A percentile compares a stretch with the other conserved stretches of the same genome.
Conservation (phyloP, 2,329 filamentous ascomycete genomes). For the Mycosphaerella sp. region DNA sequence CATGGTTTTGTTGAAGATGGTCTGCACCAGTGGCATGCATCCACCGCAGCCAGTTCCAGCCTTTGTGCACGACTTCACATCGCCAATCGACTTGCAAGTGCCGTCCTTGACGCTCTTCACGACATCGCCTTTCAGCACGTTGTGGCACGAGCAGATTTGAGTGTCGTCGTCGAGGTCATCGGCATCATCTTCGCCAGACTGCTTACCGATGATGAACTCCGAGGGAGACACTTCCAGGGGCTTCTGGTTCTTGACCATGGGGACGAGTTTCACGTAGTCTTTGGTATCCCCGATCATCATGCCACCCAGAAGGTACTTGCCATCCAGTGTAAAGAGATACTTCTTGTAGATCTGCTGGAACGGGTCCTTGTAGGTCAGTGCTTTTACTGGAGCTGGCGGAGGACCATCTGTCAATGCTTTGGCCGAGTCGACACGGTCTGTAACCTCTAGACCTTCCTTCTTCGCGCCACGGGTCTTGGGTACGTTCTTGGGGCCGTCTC, state of each 20-base stretch:
- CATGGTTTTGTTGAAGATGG: conserved; percentile 88
- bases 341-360: conserved; percentile 90
- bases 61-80: conserved; percentile 86
- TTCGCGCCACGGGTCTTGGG: conserved; percentile 52
- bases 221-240: conserved; percentile 69
- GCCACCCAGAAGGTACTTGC: conserved; percentile 84
- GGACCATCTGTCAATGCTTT: conserved; percentile 52
- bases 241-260: conserved; percentile 80
- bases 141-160: conserved; percentile 89
- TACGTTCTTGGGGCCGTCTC: conserved; percentile 71
- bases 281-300: conserved; percentile 96
- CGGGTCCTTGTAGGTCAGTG: conserved; percentile 81
- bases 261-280: conserved; percentile 84
- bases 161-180: conserved; percentile 79
- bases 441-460: conserved; percentile 38
- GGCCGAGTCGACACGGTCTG: conserved; percentile 38
- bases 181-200: conserved; percentile 67
- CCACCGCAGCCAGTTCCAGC: conserved; percentile 86
- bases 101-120: conserved; percentile 67
- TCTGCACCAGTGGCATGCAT: conserved; percentile 80
- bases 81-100: conserved; percentile 71
- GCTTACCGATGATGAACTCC: conserved; percentile 76
- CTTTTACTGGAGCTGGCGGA: conserved; percentile 62
- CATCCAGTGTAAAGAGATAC: conserved; percentile 82
- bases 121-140: conserved; percentile 80